Evolutionary conservation across 768 basidiomycete genomes (phyloP).

Genomic region (Tylopilus intermedius): DNA sequence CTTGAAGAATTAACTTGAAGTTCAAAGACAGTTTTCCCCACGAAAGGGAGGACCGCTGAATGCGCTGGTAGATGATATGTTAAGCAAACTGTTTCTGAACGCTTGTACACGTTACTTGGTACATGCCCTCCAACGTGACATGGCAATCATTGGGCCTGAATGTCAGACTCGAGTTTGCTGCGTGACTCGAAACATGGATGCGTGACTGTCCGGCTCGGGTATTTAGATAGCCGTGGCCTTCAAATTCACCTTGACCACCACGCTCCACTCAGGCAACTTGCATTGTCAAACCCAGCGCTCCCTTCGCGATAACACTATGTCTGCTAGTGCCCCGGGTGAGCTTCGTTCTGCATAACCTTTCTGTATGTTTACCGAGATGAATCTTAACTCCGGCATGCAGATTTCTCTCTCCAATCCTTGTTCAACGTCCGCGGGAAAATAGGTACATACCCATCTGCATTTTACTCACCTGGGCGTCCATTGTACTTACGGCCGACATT

Average conservation of each 20-base stretch:
- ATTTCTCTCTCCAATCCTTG: conserved; percentile 49
- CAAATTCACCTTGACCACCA: not conserved
- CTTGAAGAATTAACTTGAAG: no score
- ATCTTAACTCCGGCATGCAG: conserved; percentile 21
- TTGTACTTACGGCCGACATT: not conserved
- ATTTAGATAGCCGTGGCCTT: not conserved
- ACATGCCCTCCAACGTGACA: not conserved
- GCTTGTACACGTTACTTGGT: no score
- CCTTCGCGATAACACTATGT: conserved; percentile 10
- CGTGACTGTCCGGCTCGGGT: not conserved
- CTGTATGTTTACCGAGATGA: not conserved
- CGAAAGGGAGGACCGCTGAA: no score
- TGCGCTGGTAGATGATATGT: no score
- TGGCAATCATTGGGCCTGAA: not conserved
- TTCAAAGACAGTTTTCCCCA: no score
- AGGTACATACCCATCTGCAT: conserved; percentile 34
- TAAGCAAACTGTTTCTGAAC: no score
- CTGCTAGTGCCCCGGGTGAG: conserved; percentile 8
- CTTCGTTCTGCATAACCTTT: not conserved
- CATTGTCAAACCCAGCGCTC: not conserved
- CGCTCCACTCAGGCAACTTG: not conserved
- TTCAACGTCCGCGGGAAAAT: conserved; percentile 69
- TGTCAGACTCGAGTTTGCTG: no score
- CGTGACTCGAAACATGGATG: no score
- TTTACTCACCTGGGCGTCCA: not conserved